Conservation (phyloP, 192 early-diverging fungal species). For the Entophlyctis helioformis region DNA sequence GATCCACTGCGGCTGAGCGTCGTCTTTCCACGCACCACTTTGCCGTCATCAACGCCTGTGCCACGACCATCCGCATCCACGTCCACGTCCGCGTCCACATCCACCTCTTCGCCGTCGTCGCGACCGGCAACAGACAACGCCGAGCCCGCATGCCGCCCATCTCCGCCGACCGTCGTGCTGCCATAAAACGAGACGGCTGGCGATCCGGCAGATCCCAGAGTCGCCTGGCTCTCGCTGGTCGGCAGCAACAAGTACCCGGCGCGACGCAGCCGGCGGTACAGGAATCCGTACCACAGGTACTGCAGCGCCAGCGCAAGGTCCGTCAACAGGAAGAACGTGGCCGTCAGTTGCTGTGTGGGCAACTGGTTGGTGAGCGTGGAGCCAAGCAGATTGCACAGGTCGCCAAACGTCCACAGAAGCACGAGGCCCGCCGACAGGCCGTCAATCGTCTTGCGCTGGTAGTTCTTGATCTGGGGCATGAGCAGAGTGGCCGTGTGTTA, state of each 20-base stretch:
- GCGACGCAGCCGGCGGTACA: too few relatives aligned
- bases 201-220: neutral
- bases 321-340: slow-evolving; percentile 23
- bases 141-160: neutral
- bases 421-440: slow-evolving; percentile 30
- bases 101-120: too few relatives aligned
- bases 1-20: too few relatives aligned
- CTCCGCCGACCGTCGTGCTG: neutral
- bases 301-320: slow-evolving; percentile 26
- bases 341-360: slow-evolving; percentile 19
- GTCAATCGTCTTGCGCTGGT: slow-evolving; percentile 16
- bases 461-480: slow-evolving; percentile 27
- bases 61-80: too few relatives aligned
- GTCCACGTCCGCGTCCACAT: too few relatives aligned
- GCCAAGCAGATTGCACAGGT: slow-evolving; percentile 21
- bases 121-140: neutral
- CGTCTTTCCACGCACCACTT: too few relatives aligned
- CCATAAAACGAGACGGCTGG: neutral
- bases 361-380: slow-evolving; percentile 35
- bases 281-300: slow-evolving; percentile 32
- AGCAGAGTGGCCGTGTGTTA: neutral
- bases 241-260: too few relatives aligned
- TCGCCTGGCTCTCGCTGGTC: slow-evolving; percentile 1
- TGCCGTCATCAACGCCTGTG: too few relatives aligned
- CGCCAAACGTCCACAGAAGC: slow-evolving; percentile 21